These are phyloP conservation scores for Phaeotremella skinneri DNA, from an alignment of 768 basidiomycete species.

Conservation along the genomic window DNA sequence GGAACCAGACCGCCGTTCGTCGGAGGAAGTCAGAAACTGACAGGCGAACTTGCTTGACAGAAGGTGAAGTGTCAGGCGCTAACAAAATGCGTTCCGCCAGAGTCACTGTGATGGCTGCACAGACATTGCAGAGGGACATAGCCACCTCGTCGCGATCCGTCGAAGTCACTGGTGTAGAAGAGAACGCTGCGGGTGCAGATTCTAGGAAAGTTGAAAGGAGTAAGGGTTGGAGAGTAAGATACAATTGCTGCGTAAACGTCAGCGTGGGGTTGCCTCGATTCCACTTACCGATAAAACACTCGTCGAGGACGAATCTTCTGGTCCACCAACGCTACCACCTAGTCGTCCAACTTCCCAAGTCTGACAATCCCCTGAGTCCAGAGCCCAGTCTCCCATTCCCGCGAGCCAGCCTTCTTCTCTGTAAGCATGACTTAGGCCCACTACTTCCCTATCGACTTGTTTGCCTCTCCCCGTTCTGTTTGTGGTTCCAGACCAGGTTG, in stretches of 20 bases:
- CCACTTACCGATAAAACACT: conserved; percentile 36
- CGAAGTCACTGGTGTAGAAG: conserved; percentile 54
- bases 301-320: conserved; percentile 19
- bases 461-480: conserved; percentile 7
- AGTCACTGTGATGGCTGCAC: conserved; percentile 30
- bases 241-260: conserved; percentile 55
- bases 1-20: conserved; percentile 81
- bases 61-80: not conserved
- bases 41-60: conserved; percentile 21
- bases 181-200: conserved; percentile 76
- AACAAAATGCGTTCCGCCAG: conserved; percentile 35
- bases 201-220: conserved; percentile 83
- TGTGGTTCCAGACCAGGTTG: not conserved
- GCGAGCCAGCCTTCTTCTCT: conserved; percentile 11
- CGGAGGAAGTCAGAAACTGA: conserved; percentile 57
- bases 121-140: conserved; percentile 39
- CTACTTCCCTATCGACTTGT: conserved; percentile 14
- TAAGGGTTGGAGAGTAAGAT: conserved; percentile 71
- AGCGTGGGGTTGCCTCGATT: not conserved
- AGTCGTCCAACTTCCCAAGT: conserved; percentile 38
- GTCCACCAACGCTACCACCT: conserved; percentile 10
- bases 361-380: conserved; percentile 14
- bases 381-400: conserved; percentile 11
- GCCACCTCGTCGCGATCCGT: conserved; percentile 28
- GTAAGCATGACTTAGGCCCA: not conserved